These are phyloP conservation scores for Sarcomyxa edulis DNA, from an alignment of 768 basidiomycete species.

Conservation along the genomic window DNA sequence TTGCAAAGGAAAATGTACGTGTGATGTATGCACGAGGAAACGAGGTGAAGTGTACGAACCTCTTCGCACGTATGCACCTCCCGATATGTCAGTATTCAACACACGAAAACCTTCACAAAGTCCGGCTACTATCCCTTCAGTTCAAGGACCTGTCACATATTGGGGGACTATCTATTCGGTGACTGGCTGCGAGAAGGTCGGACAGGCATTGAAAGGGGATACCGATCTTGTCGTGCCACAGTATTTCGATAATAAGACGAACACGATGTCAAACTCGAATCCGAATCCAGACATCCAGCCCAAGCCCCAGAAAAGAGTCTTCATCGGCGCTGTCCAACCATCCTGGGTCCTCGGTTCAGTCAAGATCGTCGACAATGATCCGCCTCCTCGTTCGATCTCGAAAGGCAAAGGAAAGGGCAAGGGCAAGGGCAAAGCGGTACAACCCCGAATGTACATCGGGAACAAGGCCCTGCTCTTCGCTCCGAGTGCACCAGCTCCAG, in stretches of 20 bases:
- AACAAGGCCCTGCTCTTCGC: neutral
- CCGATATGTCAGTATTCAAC: neutral
- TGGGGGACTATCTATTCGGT: conserved; percentile 5
- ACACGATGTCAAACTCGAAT: neutral
- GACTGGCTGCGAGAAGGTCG: conserved; percentile 4
- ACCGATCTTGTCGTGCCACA: too few species aligned
- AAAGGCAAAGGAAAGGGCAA: neutral
- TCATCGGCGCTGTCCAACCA: conserved; percentile 1
- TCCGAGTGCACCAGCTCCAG: too few species aligned
- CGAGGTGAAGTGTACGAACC: conserved; percentile 5
- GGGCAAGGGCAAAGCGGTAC: neutral
- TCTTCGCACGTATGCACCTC: neutral
- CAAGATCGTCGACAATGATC: neutral
- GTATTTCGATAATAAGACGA: neutral
- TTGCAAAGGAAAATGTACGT: conserved; percentile 3
- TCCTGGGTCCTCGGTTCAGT: too few species aligned
- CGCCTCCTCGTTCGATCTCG: neutral
- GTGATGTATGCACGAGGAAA: conserved; percentile 3
- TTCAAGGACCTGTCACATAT: neutral
- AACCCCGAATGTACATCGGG: conserved; percentile 5
- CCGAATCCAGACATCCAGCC: neutral
- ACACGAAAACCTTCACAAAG: neutral
- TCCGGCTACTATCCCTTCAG: neutral
- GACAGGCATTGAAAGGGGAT: neutral
- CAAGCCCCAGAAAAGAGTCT: conserved; percentile 2